Evolutionary conservation across 2,329 filamentous ascomycete species (phyloP).

Genomic region (Colletotrichum orchidophilum): DNA sequence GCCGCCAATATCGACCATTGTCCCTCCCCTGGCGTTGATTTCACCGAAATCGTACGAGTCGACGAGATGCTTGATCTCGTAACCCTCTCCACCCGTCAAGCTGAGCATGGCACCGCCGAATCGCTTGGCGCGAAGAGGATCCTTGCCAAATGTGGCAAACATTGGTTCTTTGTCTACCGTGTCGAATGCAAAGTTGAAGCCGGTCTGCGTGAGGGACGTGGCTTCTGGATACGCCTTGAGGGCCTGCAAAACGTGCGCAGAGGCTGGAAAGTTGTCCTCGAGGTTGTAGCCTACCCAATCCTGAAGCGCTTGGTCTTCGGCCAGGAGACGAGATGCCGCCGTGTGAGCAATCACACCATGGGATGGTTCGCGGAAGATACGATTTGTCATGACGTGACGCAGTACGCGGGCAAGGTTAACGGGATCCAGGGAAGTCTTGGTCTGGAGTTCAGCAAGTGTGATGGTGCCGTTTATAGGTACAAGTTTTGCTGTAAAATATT

Average conservation of each 20-base stretch:
- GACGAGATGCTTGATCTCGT: conserved; percentile 62
- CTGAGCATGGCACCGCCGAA: conserved; percentile 66
- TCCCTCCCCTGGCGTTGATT: conserved; percentile 54
- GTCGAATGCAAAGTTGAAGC: conserved; percentile 61
- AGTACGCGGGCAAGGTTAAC: conserved; percentile 61
- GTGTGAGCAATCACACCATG: conserved; percentile 64
- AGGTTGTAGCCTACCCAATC: conserved; percentile 66
- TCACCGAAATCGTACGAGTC: conserved; percentile 63
- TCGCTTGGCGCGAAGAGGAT: conserved; percentile 55
- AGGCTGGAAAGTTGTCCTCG: conserved; percentile 62
- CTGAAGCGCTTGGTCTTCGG: conserved; percentile 56
- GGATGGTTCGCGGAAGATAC: conserved; percentile 62
- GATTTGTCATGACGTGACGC: conserved; percentile 66
- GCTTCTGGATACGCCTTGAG: conserved; percentile 56
- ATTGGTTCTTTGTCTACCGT: conserved; percentile 62
- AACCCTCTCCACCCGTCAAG: conserved; percentile 64
- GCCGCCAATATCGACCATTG: conserved; percentile 68
- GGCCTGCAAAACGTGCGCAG: conserved; percentile 56
- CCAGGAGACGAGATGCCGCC: conserved; percentile 60
- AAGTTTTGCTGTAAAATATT: conserved; percentile 52
- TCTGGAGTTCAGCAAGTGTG: conserved; percentile 54
- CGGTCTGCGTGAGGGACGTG: conserved; percentile 57
- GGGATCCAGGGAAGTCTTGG: conserved; percentile 55
- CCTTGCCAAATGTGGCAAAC: conserved; percentile 62
- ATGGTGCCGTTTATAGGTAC: conserved; percentile 58